Percentiles rank a stretch among this genome's conserved stretches.
Evolutionary conservation across 768 basidiomycete genomes (phyloP).

Genomic region (Pleurotus pulmonarius): DNA sequence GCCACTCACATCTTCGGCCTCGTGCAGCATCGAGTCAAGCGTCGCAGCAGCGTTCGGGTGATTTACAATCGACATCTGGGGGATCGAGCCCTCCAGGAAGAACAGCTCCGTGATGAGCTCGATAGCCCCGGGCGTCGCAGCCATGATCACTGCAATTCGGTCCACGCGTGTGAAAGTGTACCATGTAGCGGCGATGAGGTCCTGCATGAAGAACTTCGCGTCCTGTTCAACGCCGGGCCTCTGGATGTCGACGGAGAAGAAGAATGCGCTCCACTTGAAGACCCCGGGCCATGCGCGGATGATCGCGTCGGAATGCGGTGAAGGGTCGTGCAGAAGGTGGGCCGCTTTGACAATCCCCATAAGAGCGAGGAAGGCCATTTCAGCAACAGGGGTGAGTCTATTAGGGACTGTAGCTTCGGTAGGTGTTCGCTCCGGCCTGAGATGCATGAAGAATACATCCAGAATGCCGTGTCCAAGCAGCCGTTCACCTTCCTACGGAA

Average conservation of each 20-base stretch:
- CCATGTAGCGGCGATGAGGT: conserved; percentile 24
- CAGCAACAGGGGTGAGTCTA: conserved; percentile 14
- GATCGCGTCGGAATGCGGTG: conserved; percentile 17
- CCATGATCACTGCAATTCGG: conserved; percentile 22
- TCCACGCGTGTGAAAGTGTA: conserved; percentile 25
- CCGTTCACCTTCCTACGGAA: conserved; percentile 7
- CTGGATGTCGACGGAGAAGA: conserved; percentile 23
- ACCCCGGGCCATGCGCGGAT: conserved; percentile 29
- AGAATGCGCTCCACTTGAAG: conserved; percentile 32
- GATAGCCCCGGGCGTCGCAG: conserved; percentile 24
- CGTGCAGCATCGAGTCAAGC: conserved; percentile 24
- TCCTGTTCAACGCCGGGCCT: conserved; percentile 11
- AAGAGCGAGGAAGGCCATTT: conserved; percentile 28
- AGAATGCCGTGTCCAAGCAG: conserved; percentile 19
- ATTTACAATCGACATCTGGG: conserved; percentile 13
- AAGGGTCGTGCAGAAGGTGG: conserved; percentile 16
- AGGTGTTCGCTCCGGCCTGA: conserved; percentile 18
- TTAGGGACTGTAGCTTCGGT: conserved; percentile 8
- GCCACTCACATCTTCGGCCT: conserved; percentile 12
- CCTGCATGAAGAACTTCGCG: conserved; percentile 19
- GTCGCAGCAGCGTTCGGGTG: conserved; percentile 26
- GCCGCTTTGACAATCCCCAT: conserved; percentile 27
- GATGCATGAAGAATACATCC: conserved; percentile 25
- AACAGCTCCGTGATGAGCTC: conserved; percentile 32
- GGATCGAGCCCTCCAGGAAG: conserved; percentile 24